Percentiles rank a stretch among this genome's conserved stretches.
Evolutionary conservation across 2,329 filamentous ascomycete species (phyloP).

Genomic region (Cryphonectria naterciae): DNA sequence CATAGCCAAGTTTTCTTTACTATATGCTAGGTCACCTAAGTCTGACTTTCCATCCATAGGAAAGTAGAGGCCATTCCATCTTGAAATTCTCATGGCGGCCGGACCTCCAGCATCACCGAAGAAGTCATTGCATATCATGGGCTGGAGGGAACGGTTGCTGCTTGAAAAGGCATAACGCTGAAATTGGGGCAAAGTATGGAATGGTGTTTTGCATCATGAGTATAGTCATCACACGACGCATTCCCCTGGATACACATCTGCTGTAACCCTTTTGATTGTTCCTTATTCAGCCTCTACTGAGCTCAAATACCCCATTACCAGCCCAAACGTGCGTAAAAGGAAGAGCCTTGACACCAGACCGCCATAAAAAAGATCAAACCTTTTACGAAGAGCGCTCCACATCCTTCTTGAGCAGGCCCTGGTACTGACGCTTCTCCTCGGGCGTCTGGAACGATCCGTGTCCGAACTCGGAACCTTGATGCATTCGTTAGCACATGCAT

Average conservation of each 20-base stretch:
- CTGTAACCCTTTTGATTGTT: constrained; percentile 23
- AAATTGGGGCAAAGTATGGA: neutral
- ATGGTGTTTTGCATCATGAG: neutral
- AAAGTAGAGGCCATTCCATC: neutral
- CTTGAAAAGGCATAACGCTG: neutral
- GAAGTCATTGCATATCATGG: neutral
- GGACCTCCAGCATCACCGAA: neutral
- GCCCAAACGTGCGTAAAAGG: constrained; percentile 39
- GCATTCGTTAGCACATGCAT: constrained; percentile 48
- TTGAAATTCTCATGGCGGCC: neutral
- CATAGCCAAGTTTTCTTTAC: neutral
- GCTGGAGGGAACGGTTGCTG: neutral
- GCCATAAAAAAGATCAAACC: constrained; percentile 46
- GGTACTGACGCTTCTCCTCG: constrained; percentile 95
- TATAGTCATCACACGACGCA: neutral
- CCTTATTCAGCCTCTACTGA: constrained; percentile 22
- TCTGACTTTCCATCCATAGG: neutral
- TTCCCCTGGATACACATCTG: constrained; percentile 1
- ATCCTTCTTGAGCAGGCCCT: constrained; percentile 99
- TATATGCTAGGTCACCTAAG: neutral
- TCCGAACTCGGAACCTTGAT: constrained; percentile 82
- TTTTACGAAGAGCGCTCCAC: constrained; percentile 52
- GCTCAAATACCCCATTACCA: constrained; percentile 26
- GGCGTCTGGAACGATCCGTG: constrained; percentile 99
- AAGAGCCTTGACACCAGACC: constrained; percentile 59